Percentiles rank a stretch among this genome's conserved stretches.
Conservation (phyloP, 2,329 filamentous ascomycete species). For the Hansfordia pulvinata region DNA sequence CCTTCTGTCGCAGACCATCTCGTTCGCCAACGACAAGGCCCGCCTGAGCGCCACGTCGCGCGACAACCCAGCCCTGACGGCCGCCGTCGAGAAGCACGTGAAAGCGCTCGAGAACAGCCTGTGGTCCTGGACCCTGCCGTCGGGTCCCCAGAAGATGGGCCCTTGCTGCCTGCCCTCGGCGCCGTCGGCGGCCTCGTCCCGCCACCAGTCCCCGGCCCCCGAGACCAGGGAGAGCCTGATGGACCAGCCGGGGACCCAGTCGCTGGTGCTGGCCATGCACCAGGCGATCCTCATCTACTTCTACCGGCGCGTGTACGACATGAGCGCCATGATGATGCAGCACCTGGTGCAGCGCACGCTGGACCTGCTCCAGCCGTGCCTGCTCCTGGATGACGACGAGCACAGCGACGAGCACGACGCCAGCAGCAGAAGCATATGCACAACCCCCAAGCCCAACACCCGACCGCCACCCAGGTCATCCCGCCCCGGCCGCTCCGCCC, state of each 20-base stretch:
- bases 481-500: too few species aligned
- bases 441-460: too few species aligned
- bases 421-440: too few species aligned
- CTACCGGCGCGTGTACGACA: constrained; percentile 25
- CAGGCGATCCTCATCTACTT: constrained; percentile 29
- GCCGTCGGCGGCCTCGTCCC: too few species aligned
- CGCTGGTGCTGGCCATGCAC: constrained; percentile 23
- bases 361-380: constrained; percentile 20
- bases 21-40: constrained; percentile 26
- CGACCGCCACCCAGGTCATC: too few species aligned
- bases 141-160: too few species aligned
- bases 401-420: constrained; percentile 21
- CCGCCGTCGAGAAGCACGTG: constrained; percentile 13
- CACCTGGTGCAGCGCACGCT: constrained; percentile 19
- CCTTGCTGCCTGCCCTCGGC: too few species aligned
- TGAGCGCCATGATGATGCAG: constrained; percentile 25
- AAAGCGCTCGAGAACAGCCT: constrained; percentile 18
- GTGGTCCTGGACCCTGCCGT: constrained; percentile 15
- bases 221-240: too few species aligned
- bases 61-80: constrained; percentile 10
- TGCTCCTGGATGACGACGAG: constrained; percentile 15
- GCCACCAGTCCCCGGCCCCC: too few species aligned
- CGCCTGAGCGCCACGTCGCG: constrained; percentile 10
- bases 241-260: constrained; percentile 10
- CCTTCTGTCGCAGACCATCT: constrained; percentile 25